A percentile compares a stretch with the other conserved stretches of the same genome.
These are phyloP conservation scores for Leccinum aurantiacum DNA, from an alignment of 768 basidiomycete genomes.

Conservation along the genomic window DNA sequence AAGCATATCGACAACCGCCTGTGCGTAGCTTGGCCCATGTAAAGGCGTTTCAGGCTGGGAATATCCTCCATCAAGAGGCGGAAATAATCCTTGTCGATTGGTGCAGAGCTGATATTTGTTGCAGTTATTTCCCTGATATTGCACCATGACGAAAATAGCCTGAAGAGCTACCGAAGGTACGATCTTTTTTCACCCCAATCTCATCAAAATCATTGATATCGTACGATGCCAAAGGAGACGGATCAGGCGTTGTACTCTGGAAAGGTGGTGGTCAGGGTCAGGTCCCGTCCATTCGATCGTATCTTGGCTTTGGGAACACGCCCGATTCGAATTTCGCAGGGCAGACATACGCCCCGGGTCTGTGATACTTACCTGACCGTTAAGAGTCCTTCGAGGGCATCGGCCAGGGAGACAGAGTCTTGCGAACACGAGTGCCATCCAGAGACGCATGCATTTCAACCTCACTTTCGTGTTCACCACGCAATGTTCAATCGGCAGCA, in stretches of 20 bases:
- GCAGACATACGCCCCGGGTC: neutral
- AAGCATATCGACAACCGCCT: constrained; percentile 40
- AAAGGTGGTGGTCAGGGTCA: constrained; percentile 61
- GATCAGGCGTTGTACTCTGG: constrained; percentile 34
- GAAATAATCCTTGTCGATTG: constrained; percentile 9
- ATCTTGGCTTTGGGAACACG: constrained; percentile 38
- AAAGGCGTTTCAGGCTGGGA: constrained; percentile 41
- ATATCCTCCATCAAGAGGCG: constrained; percentile 39
- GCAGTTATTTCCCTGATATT: constrained; percentile 46
- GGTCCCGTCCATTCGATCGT: constrained; percentile 59
- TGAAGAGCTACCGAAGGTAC: constrained; percentile 28
- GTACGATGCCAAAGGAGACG: neutral
- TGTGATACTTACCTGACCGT: constrained; percentile 36
- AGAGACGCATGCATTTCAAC: constrained; percentile 36
- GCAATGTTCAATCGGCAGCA: neutral
- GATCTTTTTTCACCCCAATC: constrained; percentile 17
- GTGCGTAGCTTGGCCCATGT: constrained; percentile 49
- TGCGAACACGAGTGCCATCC: constrained; percentile 40
- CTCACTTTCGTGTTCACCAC: constrained; percentile 5
- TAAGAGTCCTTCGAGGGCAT: constrained; percentile 34
- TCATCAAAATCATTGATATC: neutral
- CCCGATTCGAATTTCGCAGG: neutral
- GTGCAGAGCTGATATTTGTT: constrained; percentile 46
- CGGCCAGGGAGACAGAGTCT: constrained; percentile 29
- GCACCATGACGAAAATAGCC: constrained; percentile 37